Conservation (phyloP, 495 filamentous ascomycete species). For the Filosporella fistucella region DNA sequence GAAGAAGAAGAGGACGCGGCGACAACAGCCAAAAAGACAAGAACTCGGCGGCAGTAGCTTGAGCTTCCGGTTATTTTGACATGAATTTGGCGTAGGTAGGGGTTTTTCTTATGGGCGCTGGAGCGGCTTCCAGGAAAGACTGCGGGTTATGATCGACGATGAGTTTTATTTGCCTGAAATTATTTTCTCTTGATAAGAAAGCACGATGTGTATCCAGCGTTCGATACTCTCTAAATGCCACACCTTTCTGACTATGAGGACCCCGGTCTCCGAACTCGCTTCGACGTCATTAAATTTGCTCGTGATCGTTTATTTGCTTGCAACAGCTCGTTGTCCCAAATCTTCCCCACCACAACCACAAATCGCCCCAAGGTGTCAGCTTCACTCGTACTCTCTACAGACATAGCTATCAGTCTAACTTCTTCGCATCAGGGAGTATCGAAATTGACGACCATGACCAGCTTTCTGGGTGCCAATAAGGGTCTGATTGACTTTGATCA, state of each 20-base stretch:
- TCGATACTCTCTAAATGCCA: not conserved
- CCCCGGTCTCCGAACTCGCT: constrained; percentile 1
- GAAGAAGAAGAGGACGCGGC: constrained; percentile 81
- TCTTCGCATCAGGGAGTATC: not conserved
- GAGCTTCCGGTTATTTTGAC: no score
- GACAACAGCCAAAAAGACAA: constrained; percentile 70
- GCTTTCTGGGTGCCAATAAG: constrained; percentile 25
- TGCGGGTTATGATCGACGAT: not conserved
- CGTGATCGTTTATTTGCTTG: no score
- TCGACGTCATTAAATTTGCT: constrained; percentile 15
- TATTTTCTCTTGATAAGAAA: constrained; percentile 1
- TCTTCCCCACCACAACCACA: not conserved
- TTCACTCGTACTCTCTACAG: not conserved
- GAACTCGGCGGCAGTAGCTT: constrained; percentile 47
- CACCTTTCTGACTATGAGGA: not conserved
- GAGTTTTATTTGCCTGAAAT: not conserved
- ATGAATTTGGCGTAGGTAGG: not conserved
- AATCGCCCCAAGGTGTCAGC: constrained; percentile 1
- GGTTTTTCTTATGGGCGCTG: no score
- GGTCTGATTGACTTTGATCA: constrained; percentile 60
- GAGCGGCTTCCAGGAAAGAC: not conserved
- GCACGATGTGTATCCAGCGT: no score
- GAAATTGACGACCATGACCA: constrained; percentile 25
- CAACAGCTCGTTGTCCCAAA: constrained; percentile 10
- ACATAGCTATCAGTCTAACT: not conserved